Conservation (phyloP, 2,329 filamentous ascomycete species). For the Cladosporium sp. region DNA sequence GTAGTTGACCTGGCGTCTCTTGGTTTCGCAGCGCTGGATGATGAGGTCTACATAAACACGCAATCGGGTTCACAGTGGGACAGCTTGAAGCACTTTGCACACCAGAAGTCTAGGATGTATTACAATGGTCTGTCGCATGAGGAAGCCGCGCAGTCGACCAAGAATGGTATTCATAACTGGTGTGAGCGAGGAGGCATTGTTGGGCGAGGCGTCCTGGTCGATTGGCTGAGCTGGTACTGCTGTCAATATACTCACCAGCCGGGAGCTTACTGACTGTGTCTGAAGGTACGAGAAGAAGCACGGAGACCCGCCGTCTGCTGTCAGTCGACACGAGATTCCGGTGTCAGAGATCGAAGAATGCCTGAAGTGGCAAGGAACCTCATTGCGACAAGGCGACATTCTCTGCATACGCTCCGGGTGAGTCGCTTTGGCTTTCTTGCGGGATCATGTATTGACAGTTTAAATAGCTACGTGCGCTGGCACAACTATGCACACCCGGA, state of each 20-base stretch:
- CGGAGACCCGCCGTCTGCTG: constrained; percentile 53
- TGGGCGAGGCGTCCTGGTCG: constrained; percentile 56
- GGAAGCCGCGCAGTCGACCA: constrained; percentile 21
- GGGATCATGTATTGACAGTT: not conserved
- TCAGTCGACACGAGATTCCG: constrained; percentile 48
- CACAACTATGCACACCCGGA: constrained; percentile 24
- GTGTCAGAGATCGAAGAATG: constrained; percentile 43
- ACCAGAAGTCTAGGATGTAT: constrained; percentile 32
- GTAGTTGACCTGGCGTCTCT: constrained; percentile 27
- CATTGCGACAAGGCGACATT: constrained; percentile 52
- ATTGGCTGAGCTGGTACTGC: constrained; percentile 42
- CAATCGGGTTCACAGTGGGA: constrained; percentile 60
- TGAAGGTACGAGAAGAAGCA: constrained; percentile 41
- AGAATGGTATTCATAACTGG: constrained; percentile 45
- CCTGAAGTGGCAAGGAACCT: constrained; percentile 29
- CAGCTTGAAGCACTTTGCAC: constrained; percentile 47
- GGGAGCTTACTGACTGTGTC: not conserved
- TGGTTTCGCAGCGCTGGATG: constrained; percentile 38
- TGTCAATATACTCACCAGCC: too few species aligned
- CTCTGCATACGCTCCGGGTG: constrained; percentile 54
- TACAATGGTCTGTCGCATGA: constrained; percentile 32
- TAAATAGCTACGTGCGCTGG: constrained; percentile 35
- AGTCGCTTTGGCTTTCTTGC: not conserved
- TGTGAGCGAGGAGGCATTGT: constrained; percentile 53
- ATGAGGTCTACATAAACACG: constrained; percentile 58